phyloP scores from a whole-genome alignment of 2,329 filamentous ascomycete species.

The Anthostomella pinea region DNA sequence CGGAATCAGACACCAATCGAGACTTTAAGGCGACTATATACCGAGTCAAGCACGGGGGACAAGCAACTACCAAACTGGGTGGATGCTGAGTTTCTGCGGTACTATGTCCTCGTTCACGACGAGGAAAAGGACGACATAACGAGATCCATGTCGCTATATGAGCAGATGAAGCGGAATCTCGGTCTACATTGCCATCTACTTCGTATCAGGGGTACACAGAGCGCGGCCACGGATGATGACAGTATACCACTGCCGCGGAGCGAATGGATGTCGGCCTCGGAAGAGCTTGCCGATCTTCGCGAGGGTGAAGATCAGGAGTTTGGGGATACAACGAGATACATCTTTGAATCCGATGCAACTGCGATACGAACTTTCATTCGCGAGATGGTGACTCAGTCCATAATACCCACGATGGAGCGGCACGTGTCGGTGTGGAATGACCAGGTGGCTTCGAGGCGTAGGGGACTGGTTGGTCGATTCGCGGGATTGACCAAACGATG shows the following conservation, averaged over 20 bases:
- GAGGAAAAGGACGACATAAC: conserved; percentile 93
- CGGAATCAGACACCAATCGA: conserved; percentile 81
- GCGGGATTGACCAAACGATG: conserved; percentile 91
- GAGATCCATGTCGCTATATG: conserved; percentile 85
- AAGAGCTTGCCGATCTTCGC: conserved; percentile 75
- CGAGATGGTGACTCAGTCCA: conserved; percentile 92
- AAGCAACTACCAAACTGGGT: conserved; percentile 79
- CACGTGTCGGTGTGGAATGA: conserved; percentile 93
- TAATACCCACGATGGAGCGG: conserved; percentile 95
- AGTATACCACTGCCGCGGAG: conserved; percentile 76
- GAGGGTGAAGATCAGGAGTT: conserved; percentile 67
- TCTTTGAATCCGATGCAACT: conserved; percentile 89
- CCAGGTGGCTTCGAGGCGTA: conserved; percentile 85
- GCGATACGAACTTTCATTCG: conserved; percentile 86
- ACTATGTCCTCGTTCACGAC: conserved; percentile 95
- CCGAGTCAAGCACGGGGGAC: conserved; percentile 75
- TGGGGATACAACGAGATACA: conserved; percentile 69
- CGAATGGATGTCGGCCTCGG: conserved; percentile 84
- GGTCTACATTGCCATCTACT: conserved; percentile 93
- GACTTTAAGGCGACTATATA: conserved; percentile 78
- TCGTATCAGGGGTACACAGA: conserved; percentile 78
- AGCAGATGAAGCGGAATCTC: conserved; percentile 99
- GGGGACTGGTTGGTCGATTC: conserved; percentile 88
- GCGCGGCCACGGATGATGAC: conserved; percentile 87
- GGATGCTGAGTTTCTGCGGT: conserved; percentile 86